These are phyloP conservation scores for Kalmanozyma brasiliensis DNA, from an alignment of 1,284 basidiomycete species.

Conservation along the genomic window DNA sequence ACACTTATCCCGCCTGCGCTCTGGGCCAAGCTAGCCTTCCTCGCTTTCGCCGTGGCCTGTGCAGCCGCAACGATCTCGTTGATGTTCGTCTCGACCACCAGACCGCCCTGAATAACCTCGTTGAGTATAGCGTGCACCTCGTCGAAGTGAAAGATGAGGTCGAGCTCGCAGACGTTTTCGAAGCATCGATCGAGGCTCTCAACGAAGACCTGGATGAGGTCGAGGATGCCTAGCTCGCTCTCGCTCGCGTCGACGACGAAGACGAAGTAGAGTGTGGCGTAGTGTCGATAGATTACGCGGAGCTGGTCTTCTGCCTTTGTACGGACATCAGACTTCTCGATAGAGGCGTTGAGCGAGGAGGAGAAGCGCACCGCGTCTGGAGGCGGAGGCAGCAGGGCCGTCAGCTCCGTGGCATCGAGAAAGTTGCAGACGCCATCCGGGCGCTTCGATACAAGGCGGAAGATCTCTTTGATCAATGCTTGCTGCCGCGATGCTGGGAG, in stretches of 20 bases:
- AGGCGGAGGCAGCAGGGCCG: slow-evolving; percentile 57
- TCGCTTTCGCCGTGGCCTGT: slow-evolving; percentile 32
- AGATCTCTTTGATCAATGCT: slow-evolving; percentile 62
- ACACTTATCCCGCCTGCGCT: slow-evolving; percentile 7
- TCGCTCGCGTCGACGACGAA: slow-evolving; percentile 95
- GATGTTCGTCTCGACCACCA: slow-evolving; percentile 97
- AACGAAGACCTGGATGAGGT: slow-evolving; percentile 99
- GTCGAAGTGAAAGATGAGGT: slow-evolving; percentile 98
- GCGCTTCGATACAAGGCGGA: slow-evolving; percentile 60
- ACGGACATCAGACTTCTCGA: no score
- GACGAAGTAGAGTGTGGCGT: slow-evolving; percentile 96
- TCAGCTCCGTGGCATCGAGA: slow-evolving; percentile 64
- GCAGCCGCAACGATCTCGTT: slow-evolving; percentile 81
- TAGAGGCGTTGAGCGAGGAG: slow-evolving; percentile 9
- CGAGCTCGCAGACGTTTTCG: slow-evolving; percentile 98
- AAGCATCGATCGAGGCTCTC: slow-evolving; percentile 95
- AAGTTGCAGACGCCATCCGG: slow-evolving; percentile 65
- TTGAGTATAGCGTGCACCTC: slow-evolving; percentile 94
- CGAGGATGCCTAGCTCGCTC: slow-evolving; percentile 93
- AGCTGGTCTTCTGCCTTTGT: slow-evolving; percentile 51
- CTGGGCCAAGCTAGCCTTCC: slow-evolving; percentile 26
- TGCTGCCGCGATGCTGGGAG: slow-evolving; percentile 61
- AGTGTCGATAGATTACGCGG: slow-evolving; percentile 71
- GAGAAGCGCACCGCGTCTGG: slow-evolving; percentile 41
- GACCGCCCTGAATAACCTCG: slow-evolving; percentile 94